Evolutionary conservation across 1,139 yeast species (phyloP).

Genomic region (Scheffersomyces insectosa): DNA sequence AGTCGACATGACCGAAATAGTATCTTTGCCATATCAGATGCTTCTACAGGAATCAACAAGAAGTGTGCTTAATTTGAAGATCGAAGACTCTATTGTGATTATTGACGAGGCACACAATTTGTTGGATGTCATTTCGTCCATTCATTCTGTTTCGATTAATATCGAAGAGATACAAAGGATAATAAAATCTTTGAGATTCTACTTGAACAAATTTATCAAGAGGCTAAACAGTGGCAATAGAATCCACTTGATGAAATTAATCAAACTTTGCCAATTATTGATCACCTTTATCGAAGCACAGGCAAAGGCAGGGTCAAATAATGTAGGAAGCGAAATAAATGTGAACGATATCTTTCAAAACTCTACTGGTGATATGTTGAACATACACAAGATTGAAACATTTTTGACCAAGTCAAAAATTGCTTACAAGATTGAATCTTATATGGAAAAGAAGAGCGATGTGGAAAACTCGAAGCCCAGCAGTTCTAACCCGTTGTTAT

Average conservation of each 20-base stretch:
- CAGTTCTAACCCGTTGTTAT: slow-evolving; percentile 57
- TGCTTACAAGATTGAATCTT: slow-evolving; percentile 81
- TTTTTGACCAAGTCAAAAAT: slow-evolving; percentile 71
- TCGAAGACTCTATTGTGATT: slow-evolving; percentile 67
- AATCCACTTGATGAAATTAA: slow-evolving; percentile 64
- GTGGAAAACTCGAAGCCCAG: slow-evolving; percentile 9
- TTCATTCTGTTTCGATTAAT: slow-evolving; percentile 65
- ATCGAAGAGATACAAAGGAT: slow-evolving; percentile 47
- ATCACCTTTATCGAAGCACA: slow-evolving; percentile 40
- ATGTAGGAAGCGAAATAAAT: slow-evolving; percentile 56
- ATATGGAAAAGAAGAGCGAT: slow-evolving; percentile 42
- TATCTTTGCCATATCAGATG: slow-evolving; percentile 85
- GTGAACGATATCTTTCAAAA: slow-evolving; percentile 53
- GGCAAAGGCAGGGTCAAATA: slow-evolving; percentile 26
- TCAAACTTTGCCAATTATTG: slow-evolving; percentile 56
- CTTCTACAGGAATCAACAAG: slow-evolving; percentile 68
- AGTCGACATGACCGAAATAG: slow-evolving; percentile 62
- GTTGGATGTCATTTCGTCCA: slow-evolving; percentile 69
- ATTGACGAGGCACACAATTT: slow-evolving; percentile 95
- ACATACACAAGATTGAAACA: slow-evolving; percentile 64
- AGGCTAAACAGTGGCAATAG: slow-evolving; percentile 75
- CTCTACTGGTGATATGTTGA: slow-evolving; percentile 69
- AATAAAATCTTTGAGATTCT: slow-evolving; percentile 50
- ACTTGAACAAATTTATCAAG: slow-evolving; percentile 59
- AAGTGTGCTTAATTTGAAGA: slow-evolving; percentile 55